phyloP scores from a whole-genome alignment of 768 basidiomycete genomes.

The Russula abietina region DNA sequence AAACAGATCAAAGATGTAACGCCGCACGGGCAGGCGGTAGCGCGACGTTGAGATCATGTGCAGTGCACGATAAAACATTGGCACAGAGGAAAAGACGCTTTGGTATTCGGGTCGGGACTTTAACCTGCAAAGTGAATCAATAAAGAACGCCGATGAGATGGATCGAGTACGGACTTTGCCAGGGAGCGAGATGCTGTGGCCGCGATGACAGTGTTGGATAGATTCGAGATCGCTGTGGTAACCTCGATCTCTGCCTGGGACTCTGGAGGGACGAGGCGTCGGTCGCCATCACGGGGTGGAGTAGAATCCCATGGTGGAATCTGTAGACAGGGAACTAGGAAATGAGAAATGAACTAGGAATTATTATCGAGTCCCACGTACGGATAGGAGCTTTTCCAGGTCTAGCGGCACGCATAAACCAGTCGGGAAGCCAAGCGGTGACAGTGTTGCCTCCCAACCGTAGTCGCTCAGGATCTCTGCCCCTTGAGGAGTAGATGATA shows the following conservation, averaged over 20 bases:
- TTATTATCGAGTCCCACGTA: conserved; percentile 35
- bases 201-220: conserved; percentile 93
- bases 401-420: conserved; percentile 90
- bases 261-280: conserved; percentile 56
- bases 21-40: conserved; percentile 86
- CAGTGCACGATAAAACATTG: conserved; percentile 78
- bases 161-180: conserved; percentile 50
- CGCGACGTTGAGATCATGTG: conserved; percentile 84
- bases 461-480: conserved; percentile 91
- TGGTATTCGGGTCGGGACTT: conserved; percentile 74
- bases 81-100: conserved; percentile 66
- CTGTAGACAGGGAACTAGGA: conserved; percentile 35
- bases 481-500: conserved; percentile 87
- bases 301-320: conserved; percentile 61
- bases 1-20: conserved; percentile 92
- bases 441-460: conserved; percentile 87
- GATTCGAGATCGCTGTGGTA: conserved; percentile 84
- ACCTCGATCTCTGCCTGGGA: conserved; percentile 74
- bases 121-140: conserved; percentile 44
- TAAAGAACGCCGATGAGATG: conserved; percentile 3
- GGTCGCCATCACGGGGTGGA: conserved; percentile 31
- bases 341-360: conserved; percentile 3
- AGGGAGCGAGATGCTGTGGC: conserved; percentile 89
- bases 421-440: conserved; percentile 79
- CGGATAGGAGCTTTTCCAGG: conserved; percentile 71